Percentiles rank a stretch among this genome's conserved stretches.
phyloP scores from a whole-genome alignment of 345 rosid species.

The Pistacia integerrima region DNA sequence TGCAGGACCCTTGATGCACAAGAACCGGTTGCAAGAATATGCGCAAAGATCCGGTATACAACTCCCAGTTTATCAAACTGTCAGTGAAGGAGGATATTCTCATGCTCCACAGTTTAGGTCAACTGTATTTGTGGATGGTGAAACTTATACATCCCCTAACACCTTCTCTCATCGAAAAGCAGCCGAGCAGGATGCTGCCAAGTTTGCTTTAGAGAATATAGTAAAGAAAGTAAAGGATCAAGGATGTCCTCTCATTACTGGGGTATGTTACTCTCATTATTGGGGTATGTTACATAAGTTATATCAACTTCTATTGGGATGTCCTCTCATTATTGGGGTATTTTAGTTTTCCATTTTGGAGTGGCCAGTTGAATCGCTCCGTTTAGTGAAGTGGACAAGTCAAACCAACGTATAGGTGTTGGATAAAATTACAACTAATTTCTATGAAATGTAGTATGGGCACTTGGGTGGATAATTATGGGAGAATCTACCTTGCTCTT shows the following conservation, averaged over 20 bases:
- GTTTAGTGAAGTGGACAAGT: background rate
- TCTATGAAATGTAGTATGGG: too few species aligned
- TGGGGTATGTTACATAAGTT: constrained; percentile 32
- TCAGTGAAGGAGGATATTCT: constrained; percentile 29
- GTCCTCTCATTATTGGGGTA: background rate
- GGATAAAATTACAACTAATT: too few species aligned
- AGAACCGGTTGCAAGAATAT: constrained; percentile 43
- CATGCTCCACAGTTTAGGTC: constrained; percentile 41
- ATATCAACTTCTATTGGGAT: background rate
- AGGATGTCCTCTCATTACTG: constrained; percentile 23
- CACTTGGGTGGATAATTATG: too few species aligned
- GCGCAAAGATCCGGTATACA: constrained; percentile 39
- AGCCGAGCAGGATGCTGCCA: constrained; percentile 56
- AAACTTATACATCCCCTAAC: constrained; percentile 30
- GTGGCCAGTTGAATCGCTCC: background rate
- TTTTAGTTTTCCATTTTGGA: background rate
- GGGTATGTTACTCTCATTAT: constrained; percentile 35
- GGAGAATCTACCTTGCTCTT: too few species aligned
- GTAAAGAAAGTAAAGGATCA: constrained; percentile 34
- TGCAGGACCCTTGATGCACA: constrained; percentile 18
- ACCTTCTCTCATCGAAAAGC: constrained; percentile 36
- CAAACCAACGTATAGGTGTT: background rate
- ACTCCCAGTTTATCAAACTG: constrained; percentile 29
- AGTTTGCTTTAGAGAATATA: constrained; percentile 37
- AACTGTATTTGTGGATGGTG: constrained; percentile 40